Base-by-base conservation (phyloP, 2,329 filamentous ascomycete genomes). In the Colletotrichum caudatum region DNA sequence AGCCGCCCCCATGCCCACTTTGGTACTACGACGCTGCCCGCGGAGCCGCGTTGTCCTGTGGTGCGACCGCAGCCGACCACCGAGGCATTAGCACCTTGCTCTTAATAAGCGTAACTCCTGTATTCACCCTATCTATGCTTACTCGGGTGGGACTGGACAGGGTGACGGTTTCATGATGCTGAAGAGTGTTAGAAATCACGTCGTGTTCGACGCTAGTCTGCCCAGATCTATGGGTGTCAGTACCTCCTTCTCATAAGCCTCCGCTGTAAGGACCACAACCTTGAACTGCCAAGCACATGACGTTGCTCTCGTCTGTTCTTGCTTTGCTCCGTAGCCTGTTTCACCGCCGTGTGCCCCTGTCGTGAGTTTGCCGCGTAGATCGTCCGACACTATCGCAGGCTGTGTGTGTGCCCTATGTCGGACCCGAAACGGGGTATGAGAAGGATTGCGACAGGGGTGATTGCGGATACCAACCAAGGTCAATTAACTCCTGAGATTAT, bases 141-240 rank as follows among this genome's bases (percentile, higher is more conserved):
- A 35, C 18, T 35, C 18, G 33, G 14, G 53, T 20, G 53, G 18
- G 14, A 37, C 53, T 33, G 1, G 9, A 4, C 33, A 37, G 53
- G 53, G 33, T 56, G 29, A 37, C 33, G 18, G 53, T 56, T 56
- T 56, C 53, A 56, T 14, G 33, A n/a, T 56, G 53, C 53, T 14
- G 9, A 37, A 12, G 53, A 37, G 53, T 56, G 51, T 54, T 54
- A 33, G 51, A 53, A 53, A 53, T 6, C 8, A 8, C 23, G 26
- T 33, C 9, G 51, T 20, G 51, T 33, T 53, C 26, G 50, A 53
- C 14, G 33, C 26, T 53, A 20, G 23, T 11, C 4, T 33, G 8
- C 26, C 51, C 33, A 33, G 26, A 44, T 44, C 18, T 44, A 46
- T 46, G 44, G 44, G 18, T 46, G 18, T 4, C 18, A 46, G 7